A percentile compares a stretch with the other conserved stretches of the same genome.
phyloP scores from a whole-genome alignment of 108 stramenopile species.

The Fragilariopsis cylindrus region DNA sequence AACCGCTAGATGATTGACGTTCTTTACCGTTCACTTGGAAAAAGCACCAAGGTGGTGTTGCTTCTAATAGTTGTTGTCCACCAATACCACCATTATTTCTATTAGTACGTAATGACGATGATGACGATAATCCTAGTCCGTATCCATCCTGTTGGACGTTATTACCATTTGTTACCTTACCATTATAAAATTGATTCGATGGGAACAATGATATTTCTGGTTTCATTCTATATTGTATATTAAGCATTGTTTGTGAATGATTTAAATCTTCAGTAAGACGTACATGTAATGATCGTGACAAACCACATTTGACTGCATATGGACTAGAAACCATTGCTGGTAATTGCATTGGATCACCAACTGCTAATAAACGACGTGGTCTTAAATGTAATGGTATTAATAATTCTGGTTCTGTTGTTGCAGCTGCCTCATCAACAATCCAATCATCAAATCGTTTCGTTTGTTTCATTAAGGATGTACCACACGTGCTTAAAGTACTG shows the following conservation, averaged over 20 bases:
- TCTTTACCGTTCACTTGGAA: constrained; percentile 14
- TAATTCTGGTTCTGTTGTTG: constrained; percentile 78
- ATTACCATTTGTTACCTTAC: constrained; percentile 27
- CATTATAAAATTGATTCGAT: constrained; percentile 54
- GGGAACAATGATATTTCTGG: constrained; percentile 62
- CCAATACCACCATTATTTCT: constrained; percentile 2
- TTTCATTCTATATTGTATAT: constrained; percentile 86
- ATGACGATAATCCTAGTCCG: background rate
- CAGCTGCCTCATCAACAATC: constrained; percentile 92
- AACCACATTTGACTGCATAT: constrained; percentile 35
- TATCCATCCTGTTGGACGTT: constrained; percentile 33
- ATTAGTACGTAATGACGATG: background rate
- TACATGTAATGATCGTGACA: constrained; percentile 75
- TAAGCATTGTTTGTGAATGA: constrained; percentile 62
- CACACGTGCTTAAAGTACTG: constrained; percentile 51
- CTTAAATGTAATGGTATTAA: constrained; percentile 82
- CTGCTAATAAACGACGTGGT: constrained; percentile 48
- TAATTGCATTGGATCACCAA: constrained; percentile 89
- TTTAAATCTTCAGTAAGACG: constrained; percentile 68
- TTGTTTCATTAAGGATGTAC: constrained; percentile 51
- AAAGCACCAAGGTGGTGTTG: constrained; percentile 20
- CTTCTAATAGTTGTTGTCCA: constrained; percentile 31
- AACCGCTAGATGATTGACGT: constrained; percentile 23
- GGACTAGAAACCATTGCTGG: constrained; percentile 75
- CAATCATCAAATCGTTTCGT: constrained; percentile 54